Evolutionary conservation across 345 rosid genomes (phyloP).

Genomic region (Turritis glabra): DNA sequence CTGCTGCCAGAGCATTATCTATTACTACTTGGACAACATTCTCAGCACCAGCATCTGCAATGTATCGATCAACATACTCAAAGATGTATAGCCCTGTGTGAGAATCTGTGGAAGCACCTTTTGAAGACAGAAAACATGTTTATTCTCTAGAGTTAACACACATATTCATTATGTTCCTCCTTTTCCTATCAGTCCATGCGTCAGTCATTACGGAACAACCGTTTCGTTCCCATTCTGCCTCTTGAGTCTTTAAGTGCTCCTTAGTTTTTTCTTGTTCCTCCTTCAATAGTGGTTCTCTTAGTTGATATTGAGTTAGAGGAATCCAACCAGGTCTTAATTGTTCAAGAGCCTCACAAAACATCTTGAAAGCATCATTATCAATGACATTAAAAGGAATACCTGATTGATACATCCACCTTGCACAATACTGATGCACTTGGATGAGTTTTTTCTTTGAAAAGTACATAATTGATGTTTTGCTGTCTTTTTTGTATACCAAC

Average conservation of each 20-base stretch:
- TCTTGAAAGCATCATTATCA: too few species aligned
- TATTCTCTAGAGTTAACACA: not conserved
- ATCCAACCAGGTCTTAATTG: too few species aligned
- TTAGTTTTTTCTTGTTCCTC: constrained; percentile 3
- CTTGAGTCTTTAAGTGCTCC: not conserved
- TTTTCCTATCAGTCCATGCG: constrained; percentile 2
- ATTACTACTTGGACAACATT: too few species aligned
- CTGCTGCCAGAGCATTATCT: too few species aligned
- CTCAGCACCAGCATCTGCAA: too few species aligned
- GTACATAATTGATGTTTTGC: not conserved
- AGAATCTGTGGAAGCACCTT: not conserved
- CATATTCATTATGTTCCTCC: constrained; percentile 2
- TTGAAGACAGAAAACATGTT: not conserved
- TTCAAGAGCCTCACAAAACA: too few species aligned
- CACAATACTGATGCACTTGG: not conserved
- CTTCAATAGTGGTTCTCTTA: not conserved
- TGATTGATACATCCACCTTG: constrained; percentile 13
- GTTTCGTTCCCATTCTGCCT: not conserved
- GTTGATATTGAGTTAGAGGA: too few species aligned
- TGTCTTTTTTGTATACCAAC: not conserved
- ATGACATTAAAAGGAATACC: not conserved
- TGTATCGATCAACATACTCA: too few species aligned
- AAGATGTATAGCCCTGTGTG: not conserved
- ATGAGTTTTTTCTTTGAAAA: constrained; percentile 1
- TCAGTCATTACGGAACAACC: not conserved